Evolutionary conservation across 169 alveolate genomes (phyloP), one percentile per base, ranked within the genome.

Genomic region (Cystoisospora suis): DNA sequence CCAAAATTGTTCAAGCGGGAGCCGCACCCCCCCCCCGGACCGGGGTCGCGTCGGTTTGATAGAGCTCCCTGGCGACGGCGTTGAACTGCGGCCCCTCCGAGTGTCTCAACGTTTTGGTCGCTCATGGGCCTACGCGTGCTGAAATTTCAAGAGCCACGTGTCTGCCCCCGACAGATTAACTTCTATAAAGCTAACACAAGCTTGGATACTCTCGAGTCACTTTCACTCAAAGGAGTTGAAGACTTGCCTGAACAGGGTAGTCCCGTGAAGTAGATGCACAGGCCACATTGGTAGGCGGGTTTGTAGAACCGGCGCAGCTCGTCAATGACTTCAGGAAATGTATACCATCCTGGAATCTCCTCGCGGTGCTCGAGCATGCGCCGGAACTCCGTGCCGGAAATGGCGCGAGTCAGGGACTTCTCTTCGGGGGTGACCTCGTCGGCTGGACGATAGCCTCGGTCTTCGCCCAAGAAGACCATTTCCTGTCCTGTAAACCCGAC

Each of bases 331-430:
- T 34, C 70, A 23, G 95, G 94, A 45, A 87, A 91, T 17, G 95
- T 87, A 58, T 92, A 93, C 95, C 95, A 93, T 9, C 12, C 79
- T 6, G 95, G 95, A 36, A 93, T 92, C 47, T 58, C 65, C 45
- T 75, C 80, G 32, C 94, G 23, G 17, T 42, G 1, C 56, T 58
- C 87, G 15, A 93, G 81, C 59, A 47, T 20, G 40, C 53, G 29
- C 40, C 95, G 85, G 36, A 92, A 79, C 58, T 93, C 77, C n/a
- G 95, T 88, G 34, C 95, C 95, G 5, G 94, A 86, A 0, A 93
- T 89, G 42, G 80, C 29, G 23, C 44, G 42, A 9, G 32, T 12
- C 29, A 23, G 38, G 9, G 29, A 27, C 7, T 59, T 42, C 17
- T 87, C 92, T 15, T 53, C 93, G 45, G n/a, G 49, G 27, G 94